phyloP scores from a whole-genome alignment of 352 stramenopile species.

The Nannochloropsis limnetica region DNA sequence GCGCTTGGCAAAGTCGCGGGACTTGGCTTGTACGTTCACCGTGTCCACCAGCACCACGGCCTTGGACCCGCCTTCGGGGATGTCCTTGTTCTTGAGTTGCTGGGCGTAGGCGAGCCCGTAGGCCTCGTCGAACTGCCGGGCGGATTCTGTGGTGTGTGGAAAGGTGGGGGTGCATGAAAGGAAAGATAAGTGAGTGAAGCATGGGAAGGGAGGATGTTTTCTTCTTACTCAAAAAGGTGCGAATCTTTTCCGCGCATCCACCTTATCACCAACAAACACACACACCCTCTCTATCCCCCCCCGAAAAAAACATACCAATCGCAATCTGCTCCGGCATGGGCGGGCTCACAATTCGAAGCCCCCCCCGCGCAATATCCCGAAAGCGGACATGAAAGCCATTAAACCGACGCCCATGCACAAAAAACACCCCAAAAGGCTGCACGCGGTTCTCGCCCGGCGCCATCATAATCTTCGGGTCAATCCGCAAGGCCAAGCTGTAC shows the following conservation, averaged over 20 bases:
- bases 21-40: slow-evolving; percentile 58
- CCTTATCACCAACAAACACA: background rate
- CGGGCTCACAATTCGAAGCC: slow-evolving; percentile 88
- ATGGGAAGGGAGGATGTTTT: background rate
- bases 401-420: slow-evolving; percentile 85
- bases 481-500: slow-evolving; percentile 68
- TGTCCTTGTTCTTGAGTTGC: slow-evolving; percentile 99
- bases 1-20: slow-evolving; percentile 69
- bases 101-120: slow-evolving; percentile 90
- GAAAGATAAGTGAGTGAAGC: background rate
- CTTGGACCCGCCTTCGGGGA: slow-evolving; percentile 94
- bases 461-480: slow-evolving; percentile 68
- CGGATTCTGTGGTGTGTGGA: slow-evolving; percentile 63
- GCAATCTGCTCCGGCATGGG: slow-evolving; percentile 66
- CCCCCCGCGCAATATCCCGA: slow-evolving; percentile 86
- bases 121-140: slow-evolving; percentile 88
- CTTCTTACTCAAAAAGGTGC: background rate
- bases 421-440: slow-evolving; percentile 83
- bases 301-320: background rate
- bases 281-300: background rate
- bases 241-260: background rate
- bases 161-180: slow-evolving; percentile 39
- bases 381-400: slow-evolving; percentile 95
- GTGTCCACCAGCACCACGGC: slow-evolving; percentile 86
- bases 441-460: slow-evolving; percentile 57